Conservation (phyloP, 805 yeast genomes). For the Metahyphopichia silvanorum region DNA sequence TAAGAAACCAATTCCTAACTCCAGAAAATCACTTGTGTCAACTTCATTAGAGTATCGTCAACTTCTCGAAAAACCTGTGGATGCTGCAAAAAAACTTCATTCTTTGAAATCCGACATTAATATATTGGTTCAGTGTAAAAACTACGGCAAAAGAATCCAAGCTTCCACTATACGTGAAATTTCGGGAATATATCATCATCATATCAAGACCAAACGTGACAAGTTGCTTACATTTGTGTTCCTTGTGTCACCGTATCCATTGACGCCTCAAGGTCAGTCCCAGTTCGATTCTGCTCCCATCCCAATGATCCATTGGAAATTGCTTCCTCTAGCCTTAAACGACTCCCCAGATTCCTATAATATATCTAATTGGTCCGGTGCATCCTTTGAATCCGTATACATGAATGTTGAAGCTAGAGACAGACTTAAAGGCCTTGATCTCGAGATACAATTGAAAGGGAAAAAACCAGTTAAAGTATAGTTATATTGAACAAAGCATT, state of each 20-base stretch:
- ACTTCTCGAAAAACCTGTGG: neutral
- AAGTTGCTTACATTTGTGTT: conserved; percentile 29
- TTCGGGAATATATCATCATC: conserved; percentile 46
- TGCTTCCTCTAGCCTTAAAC: conserved; percentile 26
- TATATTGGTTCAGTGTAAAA: conserved; percentile 55
- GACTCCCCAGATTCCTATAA: conserved; percentile 22
- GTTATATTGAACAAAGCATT: neutral
- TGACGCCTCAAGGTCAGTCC: conserved; percentile 45
- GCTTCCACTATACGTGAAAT: conserved; percentile 51
- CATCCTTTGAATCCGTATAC: conserved; percentile 19
- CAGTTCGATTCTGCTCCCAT: conserved; percentile 43
- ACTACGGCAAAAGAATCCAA: conserved; percentile 40
- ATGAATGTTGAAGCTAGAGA: conserved; percentile 18
- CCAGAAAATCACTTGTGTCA: conserved; percentile 14
- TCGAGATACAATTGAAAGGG: conserved; percentile 20
- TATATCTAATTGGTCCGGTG: conserved; percentile 36
- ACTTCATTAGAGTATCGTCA: conserved; percentile 1
- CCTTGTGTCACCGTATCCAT: conserved; percentile 44
- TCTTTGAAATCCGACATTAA: conserved; percentile 25
- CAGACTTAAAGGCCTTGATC: conserved; percentile 20
- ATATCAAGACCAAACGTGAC: conserved; percentile 20
- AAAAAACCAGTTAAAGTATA: neutral
- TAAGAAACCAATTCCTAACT: neutral
- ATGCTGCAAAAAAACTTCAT: too few relatives aligned
- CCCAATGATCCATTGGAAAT: conserved; percentile 44